phyloP scores from a whole-genome alignment of 306 rosid species.

The Phaseolus lunatus region DNA sequence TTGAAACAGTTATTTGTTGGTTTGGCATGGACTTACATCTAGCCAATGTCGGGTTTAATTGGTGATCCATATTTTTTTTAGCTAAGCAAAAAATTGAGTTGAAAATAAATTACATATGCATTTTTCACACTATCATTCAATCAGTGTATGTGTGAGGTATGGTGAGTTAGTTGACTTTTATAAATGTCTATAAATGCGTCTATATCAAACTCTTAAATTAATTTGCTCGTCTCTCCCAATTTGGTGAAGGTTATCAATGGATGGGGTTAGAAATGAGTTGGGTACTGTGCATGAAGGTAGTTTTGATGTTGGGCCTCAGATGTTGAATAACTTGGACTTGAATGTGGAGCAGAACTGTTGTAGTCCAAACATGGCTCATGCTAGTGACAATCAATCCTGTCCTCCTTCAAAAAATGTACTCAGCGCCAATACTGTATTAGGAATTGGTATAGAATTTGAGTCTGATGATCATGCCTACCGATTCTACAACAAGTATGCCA shows the following conservation, averaged over 20 bases:
- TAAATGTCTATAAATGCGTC: too few relatives aligned
- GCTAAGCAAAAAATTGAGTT: background rate
- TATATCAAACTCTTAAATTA: background rate
- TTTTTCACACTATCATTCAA: too few relatives aligned
- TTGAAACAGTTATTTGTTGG: background rate
- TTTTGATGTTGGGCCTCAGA: constrained; percentile 46
- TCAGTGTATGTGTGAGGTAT: too few relatives aligned
- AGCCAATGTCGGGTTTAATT: background rate
- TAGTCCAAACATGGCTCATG: constrained; percentile 49
- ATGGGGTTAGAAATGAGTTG: constrained; percentile 45
- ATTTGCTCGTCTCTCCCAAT: constrained; percentile 17
- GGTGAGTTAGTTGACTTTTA: background rate
- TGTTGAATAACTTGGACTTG: constrained; percentile 61
- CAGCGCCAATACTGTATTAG: constrained; percentile 33
- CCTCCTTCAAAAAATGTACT: constrained; percentile 9
- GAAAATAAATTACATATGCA: background rate
- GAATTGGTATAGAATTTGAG: constrained; percentile 59
- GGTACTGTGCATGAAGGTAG: constrained; percentile 45
- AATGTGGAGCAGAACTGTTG: constrained; percentile 63
- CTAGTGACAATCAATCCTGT: constrained; percentile 38
- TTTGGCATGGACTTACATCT: background rate
- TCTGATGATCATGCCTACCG: constrained; percentile 71
- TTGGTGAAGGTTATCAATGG: constrained; percentile 60
- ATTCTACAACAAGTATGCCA: constrained; percentile 65
- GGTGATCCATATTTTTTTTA: background rate